Percentiles rank a stretch among this genome's conserved stretches.
phyloP scores from a whole-genome alignment of 2,329 filamentous ascomycete genomes.

The Trichophyton verrucosum region DNA sequence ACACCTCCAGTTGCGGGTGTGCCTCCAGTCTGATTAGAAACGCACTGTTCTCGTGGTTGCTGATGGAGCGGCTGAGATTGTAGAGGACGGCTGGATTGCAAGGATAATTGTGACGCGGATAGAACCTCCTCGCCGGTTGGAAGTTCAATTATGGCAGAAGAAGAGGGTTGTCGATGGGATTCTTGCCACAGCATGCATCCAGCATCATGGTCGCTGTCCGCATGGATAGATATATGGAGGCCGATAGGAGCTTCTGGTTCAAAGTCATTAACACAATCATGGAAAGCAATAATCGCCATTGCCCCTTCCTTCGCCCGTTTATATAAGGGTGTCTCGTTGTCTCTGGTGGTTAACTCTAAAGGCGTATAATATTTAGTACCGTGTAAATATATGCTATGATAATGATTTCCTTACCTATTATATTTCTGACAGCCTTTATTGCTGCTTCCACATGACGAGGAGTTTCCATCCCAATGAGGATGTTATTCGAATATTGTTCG shows the following conservation, averaged over 20 bases:
- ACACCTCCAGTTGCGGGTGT: background rate
- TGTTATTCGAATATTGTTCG: background rate
- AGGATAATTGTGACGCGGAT: background rate
- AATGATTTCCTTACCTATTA: background rate
- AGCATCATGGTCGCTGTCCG: background rate
- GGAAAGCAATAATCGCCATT: background rate
- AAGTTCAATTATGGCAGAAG: conserved; percentile 5
- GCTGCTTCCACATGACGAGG: background rate
- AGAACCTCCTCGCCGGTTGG: conserved; percentile 5
- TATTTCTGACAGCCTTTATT: background rate
- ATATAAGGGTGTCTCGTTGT: background rate
- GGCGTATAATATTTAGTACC: background rate
- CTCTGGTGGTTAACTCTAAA: background rate
- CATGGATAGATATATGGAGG: background rate
- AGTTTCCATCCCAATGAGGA: background rate
- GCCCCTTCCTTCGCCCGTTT: background rate
- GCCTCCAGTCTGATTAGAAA: background rate
- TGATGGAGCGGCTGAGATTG: background rate
- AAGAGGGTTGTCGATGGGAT: background rate
- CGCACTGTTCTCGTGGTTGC: background rate
- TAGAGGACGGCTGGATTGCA: background rate
- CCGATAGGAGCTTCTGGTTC: background rate
- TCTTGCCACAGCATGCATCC: background rate
- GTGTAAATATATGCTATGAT: background rate
- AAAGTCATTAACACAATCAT: background rate